Conservation (phyloP, 208 protist species). For the Vickermania ingenoplastis region DNA sequence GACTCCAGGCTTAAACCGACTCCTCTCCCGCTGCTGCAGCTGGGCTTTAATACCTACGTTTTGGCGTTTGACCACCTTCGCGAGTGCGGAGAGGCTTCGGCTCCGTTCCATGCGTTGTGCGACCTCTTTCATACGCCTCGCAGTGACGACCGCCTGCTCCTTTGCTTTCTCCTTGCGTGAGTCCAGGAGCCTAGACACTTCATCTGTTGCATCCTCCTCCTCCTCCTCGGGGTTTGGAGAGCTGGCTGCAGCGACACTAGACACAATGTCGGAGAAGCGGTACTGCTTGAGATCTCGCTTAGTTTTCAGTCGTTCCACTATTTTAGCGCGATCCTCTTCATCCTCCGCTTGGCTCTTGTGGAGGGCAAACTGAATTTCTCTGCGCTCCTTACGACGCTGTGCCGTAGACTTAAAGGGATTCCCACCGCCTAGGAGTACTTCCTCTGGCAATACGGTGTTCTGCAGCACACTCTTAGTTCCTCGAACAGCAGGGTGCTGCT, state of each 20-base stretch:
- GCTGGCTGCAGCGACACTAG: not conserved
- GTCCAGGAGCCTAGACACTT: constrained; percentile 41
- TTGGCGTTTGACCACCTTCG: constrained; percentile 70
- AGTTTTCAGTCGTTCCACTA: constrained; percentile 11
- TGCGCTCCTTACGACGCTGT: constrained; percentile 64
- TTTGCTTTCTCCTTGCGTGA: constrained; percentile 29
- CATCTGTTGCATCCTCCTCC: constrained; percentile 22
- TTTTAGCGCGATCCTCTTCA: constrained; percentile 11
- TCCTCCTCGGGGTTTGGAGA: constrained; percentile 7
- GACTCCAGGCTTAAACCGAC: constrained; percentile 61
- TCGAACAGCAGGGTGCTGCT: constrained; percentile 72
- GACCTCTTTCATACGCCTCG: constrained; percentile 55
- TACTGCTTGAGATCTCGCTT: constrained; percentile 21
- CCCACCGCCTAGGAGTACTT: constrained; percentile 57
- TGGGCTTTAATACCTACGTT: constrained; percentile 58
- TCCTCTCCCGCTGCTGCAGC: constrained; percentile 50
- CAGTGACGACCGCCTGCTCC: constrained; percentile 24
- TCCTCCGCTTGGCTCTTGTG: constrained; percentile 16
- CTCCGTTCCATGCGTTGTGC: constrained; percentile 78
- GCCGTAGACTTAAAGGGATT: constrained; percentile 50
- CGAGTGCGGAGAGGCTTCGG: constrained; percentile 58
- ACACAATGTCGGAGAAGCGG: constrained; percentile 20
- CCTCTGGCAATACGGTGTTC: constrained; percentile 75
- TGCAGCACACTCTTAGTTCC: constrained; percentile 57
- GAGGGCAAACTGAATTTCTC: constrained; percentile 59